These are phyloP conservation scores for Sporobolomyces phaffii DNA, from an alignment of 768 basidiomycete species.

Conservation along the genomic window DNA sequence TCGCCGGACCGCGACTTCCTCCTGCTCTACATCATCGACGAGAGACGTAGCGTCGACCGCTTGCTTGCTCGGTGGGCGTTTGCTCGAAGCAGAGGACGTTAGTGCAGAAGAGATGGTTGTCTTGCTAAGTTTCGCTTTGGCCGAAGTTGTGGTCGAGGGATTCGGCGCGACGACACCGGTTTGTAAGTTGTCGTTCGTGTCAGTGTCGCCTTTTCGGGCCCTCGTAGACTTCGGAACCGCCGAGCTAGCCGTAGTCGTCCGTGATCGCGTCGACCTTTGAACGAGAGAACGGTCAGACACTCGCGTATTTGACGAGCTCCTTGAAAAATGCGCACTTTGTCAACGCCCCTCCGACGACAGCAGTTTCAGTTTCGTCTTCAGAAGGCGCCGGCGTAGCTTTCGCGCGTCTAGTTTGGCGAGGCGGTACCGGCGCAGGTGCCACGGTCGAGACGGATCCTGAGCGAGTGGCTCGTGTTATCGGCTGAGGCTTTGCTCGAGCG, in stretches of 20 bases:
- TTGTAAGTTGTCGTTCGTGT: constrained; percentile 1
- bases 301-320: no score
- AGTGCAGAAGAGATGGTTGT: neutral
- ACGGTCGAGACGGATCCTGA: neutral
- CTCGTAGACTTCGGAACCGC: neutral
- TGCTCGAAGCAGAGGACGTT: neutral
- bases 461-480: constrained; percentile 4
- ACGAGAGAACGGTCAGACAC: neutral
- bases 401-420: neutral
- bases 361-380: constrained; percentile 10
- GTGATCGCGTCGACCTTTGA: constrained; percentile 15
- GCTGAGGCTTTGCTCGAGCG: neutral
- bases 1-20: no score
- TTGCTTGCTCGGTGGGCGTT: neutral
- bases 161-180: neutral
- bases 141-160: neutral
- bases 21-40: neutral
- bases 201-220: neutral
- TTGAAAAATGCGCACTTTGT: no score
- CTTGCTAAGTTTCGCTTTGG: constrained; percentile 6
- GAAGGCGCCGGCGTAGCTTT: constrained; percentile 12
- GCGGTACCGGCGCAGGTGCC: neutral
- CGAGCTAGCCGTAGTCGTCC: neutral
- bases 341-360: neutral
- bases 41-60: neutral